These are phyloP conservation scores for Ilyonectria sp. DNA, from an alignment of 2,329 filamentous ascomycete genomes.

Conservation along the genomic window DNA sequence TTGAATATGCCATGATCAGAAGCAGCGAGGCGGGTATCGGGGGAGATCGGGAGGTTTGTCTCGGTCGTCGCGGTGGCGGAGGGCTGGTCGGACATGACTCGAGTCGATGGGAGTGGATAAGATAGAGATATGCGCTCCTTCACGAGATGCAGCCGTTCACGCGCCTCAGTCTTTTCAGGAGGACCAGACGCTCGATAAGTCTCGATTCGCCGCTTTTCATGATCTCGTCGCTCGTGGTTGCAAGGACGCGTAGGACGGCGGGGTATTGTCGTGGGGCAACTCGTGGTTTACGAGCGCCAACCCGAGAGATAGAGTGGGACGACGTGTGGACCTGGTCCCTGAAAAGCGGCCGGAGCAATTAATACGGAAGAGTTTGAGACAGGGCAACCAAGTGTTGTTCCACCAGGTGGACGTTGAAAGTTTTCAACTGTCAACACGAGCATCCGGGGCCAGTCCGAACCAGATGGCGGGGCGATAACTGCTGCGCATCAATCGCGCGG, in stretches of 20 bases:
- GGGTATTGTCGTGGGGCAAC: conserved; percentile 34
- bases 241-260: conserved; percentile 21
- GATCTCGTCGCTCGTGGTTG: conserved; percentile 41
- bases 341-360: conserved; percentile 25
- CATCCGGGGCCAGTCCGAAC: not conserved
- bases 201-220: conserved; percentile 47
- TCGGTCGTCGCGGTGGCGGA: conserved; percentile 39
- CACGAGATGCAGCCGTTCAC: conserved; percentile 46
- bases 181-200: conserved; percentile 46
- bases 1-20: conserved; percentile 77
- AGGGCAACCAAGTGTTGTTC: not conserved
- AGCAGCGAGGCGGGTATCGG: conserved; percentile 54
- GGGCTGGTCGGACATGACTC: conserved; percentile 45
- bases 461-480: not conserved
- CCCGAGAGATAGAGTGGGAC: conserved; percentile 45
- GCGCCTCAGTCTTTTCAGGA: conserved; percentile 44
- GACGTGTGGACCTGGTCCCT: conserved; percentile 46
- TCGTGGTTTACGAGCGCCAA: conserved; percentile 43
- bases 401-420: not conserved
- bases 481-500: not conserved
- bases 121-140: conserved; percentile 21
- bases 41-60: conserved; percentile 46
- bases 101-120: not conserved
- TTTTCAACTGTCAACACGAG: not conserved
- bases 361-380: conserved; percentile 4